Conservation (phyloP, 805 yeast species). For the Candida adriatica region DNA sequence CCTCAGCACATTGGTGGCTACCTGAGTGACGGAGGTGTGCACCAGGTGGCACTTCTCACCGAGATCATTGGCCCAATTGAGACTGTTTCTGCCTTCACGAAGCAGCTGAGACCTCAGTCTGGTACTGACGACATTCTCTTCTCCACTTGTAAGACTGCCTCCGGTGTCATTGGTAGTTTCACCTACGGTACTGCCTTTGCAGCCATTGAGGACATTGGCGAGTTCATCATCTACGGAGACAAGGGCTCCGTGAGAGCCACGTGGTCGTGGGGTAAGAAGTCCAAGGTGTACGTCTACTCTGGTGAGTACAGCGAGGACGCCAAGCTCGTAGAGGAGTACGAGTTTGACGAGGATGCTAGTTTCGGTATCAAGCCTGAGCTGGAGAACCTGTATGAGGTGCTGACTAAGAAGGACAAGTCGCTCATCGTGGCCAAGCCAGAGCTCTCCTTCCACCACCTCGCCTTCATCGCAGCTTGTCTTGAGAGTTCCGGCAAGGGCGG, state of each 20-base stretch:
- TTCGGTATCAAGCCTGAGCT: constrained; percentile 57
- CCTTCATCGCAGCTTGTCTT: constrained; percentile 79
- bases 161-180: constrained; percentile 53
- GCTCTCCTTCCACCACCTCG: constrained; percentile 86
- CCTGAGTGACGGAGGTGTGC: constrained; percentile 94
- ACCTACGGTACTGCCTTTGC: constrained; percentile 45
- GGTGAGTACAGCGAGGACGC: constrained; percentile 22
- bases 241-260: constrained; percentile 70
- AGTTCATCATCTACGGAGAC: constrained; percentile 68
- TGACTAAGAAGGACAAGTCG: constrained; percentile 50
- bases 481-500: constrained; percentile 58
- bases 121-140: constrained; percentile 81
- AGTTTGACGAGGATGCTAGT: constrained; percentile 31
- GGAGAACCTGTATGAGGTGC: constrained; percentile 53
- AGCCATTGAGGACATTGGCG: constrained; percentile 62
- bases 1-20: constrained; percentile 94
- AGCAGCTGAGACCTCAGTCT: constrained; percentile 66
- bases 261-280: constrained; percentile 38
- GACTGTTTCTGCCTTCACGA: constrained; percentile 67
- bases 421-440: constrained; percentile 58
- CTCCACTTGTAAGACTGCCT: constrained; percentile 69
- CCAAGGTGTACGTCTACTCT: constrained; percentile 29
- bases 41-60: constrained; percentile 83
- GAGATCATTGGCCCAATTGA: constrained; percentile 72
- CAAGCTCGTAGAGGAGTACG: constrained; percentile 19